Conservation (phyloP, 306 rosid genomes). For the Quercus wislizeni region DNA sequence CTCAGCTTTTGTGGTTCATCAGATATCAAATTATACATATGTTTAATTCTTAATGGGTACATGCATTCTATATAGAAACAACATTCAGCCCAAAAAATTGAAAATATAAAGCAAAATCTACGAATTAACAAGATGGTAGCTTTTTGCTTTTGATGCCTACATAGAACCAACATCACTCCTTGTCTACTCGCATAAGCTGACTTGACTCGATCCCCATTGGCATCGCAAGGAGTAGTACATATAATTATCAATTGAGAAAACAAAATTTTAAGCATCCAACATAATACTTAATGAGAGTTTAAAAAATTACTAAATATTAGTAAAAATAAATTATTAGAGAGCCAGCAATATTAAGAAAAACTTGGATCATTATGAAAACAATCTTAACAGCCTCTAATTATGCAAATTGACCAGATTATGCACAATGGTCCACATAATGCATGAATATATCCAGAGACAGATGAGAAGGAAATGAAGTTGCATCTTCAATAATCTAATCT, state of each 20-base stretch:
- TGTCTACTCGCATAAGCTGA: background rate
- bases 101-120: no score
- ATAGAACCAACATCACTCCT: background rate
- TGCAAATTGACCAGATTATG: background rate
- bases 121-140: background rate
- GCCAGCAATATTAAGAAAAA: background rate
- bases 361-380: background rate
- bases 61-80: no score
- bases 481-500: constrained; percentile 11
- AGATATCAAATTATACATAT: no score
- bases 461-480: background rate
- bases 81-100: no score
- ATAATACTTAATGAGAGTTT: no score
- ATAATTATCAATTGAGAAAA: no score
- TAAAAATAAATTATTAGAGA: background rate
- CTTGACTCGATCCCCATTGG: no score
- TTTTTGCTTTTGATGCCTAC: background rate
- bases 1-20: no score
- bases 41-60: no score
- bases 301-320: background rate
- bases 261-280: no score
- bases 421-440: constrained; percentile 13
- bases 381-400: constrained; percentile 16
- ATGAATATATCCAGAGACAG: background rate
- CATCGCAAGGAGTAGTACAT: no score